Percentiles rank a stretch among this genome's conserved stretches.
Conservation (phyloP, 73 alveolate genomes). For the Symbiodinium pilosum region DNA sequence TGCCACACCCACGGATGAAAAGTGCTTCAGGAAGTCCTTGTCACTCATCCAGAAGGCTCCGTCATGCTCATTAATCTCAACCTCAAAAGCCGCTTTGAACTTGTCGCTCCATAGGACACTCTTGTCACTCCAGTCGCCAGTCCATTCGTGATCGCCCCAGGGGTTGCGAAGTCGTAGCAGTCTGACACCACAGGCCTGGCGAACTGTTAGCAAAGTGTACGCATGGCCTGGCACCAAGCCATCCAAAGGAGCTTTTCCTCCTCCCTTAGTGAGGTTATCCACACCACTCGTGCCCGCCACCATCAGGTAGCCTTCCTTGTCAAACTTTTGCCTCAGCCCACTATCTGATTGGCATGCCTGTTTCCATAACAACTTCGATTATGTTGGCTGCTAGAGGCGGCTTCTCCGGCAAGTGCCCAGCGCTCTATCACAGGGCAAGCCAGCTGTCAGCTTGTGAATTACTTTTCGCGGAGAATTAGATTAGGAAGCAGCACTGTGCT, state of each 20-base stretch:
- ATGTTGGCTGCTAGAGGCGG: too few relatives aligned
- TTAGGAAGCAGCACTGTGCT: too few relatives aligned
- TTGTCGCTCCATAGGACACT: constrained; percentile 1
- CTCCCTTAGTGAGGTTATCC: constrained; percentile 49
- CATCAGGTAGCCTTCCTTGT: constrained; percentile 33
- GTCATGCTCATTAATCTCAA: constrained; percentile 35
- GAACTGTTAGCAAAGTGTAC: constrained; percentile 56
- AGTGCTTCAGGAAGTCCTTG: constrained; percentile 43
- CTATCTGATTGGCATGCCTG: too few relatives aligned
- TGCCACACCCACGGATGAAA: constrained; percentile 43
- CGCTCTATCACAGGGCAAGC: too few relatives aligned
- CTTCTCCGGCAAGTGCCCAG: too few relatives aligned
- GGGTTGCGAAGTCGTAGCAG: constrained; percentile 95
- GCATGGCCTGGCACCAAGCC: constrained; percentile 95
- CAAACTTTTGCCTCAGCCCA: constrained; percentile 32
- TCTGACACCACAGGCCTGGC: constrained; percentile 53
- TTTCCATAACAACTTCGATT: too few relatives aligned
- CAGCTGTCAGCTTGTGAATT: too few relatives aligned
- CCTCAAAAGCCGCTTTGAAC: neutral
- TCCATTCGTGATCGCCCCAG: constrained; percentile 96
- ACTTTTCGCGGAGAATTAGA: too few relatives aligned
- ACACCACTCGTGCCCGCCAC: constrained; percentile 65
- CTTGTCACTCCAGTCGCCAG: constrained; percentile 96
- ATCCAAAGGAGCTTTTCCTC: constrained; percentile 14
- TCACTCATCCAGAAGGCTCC: constrained; percentile 93